Conservation (phyloP, 371 early-diverging fungal genomes). For the Saksenaea vasiformis region DNA sequence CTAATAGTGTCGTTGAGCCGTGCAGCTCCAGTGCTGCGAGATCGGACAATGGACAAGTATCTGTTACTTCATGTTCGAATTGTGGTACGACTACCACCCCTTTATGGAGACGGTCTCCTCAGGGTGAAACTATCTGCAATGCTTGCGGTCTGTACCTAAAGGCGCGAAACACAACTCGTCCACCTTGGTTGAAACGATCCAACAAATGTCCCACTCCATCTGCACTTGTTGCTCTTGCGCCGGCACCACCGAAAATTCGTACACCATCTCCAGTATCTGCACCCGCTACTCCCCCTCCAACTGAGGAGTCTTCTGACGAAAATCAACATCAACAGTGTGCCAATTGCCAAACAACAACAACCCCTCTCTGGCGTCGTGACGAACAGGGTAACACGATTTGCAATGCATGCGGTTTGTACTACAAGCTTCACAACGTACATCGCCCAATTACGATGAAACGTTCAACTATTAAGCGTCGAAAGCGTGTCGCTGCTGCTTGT, state of each 20-base stretch:
- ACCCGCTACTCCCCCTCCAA: conserved; percentile 6
- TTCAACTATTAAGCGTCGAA: conserved; percentile 58
- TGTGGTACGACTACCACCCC: conserved; percentile 91
- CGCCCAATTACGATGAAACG: conserved; percentile 61
- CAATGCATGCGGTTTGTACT: conserved; percentile 85
- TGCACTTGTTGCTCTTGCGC: conserved; percentile 33
- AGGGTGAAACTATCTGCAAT: conserved; percentile 87
- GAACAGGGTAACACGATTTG: conserved; percentile 69
- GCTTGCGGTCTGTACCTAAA: conserved; percentile 91
- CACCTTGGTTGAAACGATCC: conserved; percentile 75
- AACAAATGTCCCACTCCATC: conserved; percentile 29
- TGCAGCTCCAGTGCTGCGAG: conserved; percentile 61
- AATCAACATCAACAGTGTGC: conserved; percentile 45
- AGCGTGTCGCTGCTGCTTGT: conserved; percentile 36
- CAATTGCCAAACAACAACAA: conserved; percentile 77
- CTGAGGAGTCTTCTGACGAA: background rate
- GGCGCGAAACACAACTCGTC: conserved; percentile 80
- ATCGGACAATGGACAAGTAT: conserved; percentile 52
- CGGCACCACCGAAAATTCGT: conserved; percentile 24
- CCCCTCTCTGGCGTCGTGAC: conserved; percentile 84
- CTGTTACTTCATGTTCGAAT: conserved; percentile 77
- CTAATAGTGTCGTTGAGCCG: conserved; percentile 44
- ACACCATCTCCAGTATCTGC: conserved; percentile 1
- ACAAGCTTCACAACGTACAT: conserved; percentile 66
- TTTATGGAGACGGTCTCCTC: conserved; percentile 87